Base-by-base conservation (phyloP, 352 stramenopile genomes). In the Phytophthora boehmeriae region DNA sequence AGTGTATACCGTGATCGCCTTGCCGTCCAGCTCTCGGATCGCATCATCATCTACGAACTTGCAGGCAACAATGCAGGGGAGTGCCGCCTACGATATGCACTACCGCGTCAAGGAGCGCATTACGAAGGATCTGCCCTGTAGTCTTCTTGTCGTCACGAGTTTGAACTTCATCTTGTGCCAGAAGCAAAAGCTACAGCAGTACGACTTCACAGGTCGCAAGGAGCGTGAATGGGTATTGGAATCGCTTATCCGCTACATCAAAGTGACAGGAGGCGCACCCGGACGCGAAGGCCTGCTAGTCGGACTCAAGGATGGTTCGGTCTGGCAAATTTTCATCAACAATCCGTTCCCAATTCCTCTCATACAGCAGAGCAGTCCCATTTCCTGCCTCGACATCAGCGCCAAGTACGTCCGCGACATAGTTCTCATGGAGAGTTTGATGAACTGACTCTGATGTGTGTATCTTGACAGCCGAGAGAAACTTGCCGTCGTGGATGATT, bases 31-130 rank as follows among this genome's bases (percentile, higher is more conserved):
- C 78, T 98, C 35, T 95, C 89, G 17, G 93, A 98, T 53, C 86
- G 90, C 10, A 96, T 98, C 57, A 92, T 97, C 65, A 95, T 98
- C 61, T 98, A 98, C 73, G 93, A 98, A 54, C 83, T 97, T 8
- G 81, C 83, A 25, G 79, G 85, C n/a, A 87, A 89, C 28, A 62
- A 69, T 9, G 66, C 42, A 4, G 53, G 27, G 51, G 2, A 68
- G 59, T 27, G 66, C 57, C 14, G 92, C 81, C 66, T 95, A 95
- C 62, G 90, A 98, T 59, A 97, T 98, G 88, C 90, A 96, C 59
- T 98, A 98, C 64, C 84, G 90, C 6, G 84, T 98, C 2, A 92
- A 92, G 52, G 91, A 97, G 50, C 86, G 89, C 0, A 96, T 97
- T 63, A 69, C 86, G 1, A 89, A 94, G 46, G 79, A 93, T 32